Conservation (phyloP, 2,329 filamentous ascomycete genomes). For the Pyrenochaeta sp. region DNA sequence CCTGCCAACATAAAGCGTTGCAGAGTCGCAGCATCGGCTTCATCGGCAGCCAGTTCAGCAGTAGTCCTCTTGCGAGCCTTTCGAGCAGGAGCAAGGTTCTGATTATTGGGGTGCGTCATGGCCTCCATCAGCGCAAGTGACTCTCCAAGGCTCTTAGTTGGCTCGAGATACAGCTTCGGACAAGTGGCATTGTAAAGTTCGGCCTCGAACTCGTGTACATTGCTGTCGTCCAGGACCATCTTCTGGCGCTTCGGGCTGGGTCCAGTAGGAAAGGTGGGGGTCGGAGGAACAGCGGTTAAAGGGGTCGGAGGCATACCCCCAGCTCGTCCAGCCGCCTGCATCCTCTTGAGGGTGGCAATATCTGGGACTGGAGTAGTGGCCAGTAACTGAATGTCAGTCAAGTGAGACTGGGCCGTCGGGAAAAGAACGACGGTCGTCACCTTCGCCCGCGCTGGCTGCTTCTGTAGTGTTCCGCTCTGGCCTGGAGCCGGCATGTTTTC, state of each 20-base stretch:
- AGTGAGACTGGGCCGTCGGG: conserved; percentile 78
- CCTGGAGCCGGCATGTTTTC: conserved; percentile 66
- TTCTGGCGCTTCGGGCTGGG: conserved; percentile 75
- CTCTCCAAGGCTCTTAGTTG: conserved; percentile 73
- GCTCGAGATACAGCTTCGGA: conserved; percentile 78
- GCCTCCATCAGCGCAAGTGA: conserved; percentile 75
- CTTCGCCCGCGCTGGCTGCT: conserved; percentile 59
- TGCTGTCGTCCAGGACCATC: conserved; percentile 78
- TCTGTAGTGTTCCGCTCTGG: conserved; percentile 54
- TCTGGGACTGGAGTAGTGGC: conserved; percentile 70
- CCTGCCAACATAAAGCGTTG: conserved; percentile 93
- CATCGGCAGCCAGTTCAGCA: conserved; percentile 93
- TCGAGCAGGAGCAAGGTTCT: conserved; percentile 77
- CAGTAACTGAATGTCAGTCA: conserved; percentile 79
- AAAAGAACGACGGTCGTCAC: conserved; percentile 83
- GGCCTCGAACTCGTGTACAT: conserved; percentile 78
- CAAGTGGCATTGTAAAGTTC: conserved; percentile 77
- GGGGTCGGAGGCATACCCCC: conserved; percentile 74
- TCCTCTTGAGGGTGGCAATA: conserved; percentile 59
- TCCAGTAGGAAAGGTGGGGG: conserved; percentile 64
- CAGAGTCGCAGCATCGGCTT: conserved; percentile 86
- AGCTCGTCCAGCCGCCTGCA: conserved; percentile 56
- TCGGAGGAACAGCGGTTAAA: conserved; percentile 61
- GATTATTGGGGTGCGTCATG: conserved; percentile 79
- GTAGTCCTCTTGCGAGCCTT: conserved; percentile 93